A percentile compares a stretch with the other conserved stretches of the same genome.
Conservation (phyloP, 768 basidiomycete species). For the Hygrocybe punicea region DNA sequence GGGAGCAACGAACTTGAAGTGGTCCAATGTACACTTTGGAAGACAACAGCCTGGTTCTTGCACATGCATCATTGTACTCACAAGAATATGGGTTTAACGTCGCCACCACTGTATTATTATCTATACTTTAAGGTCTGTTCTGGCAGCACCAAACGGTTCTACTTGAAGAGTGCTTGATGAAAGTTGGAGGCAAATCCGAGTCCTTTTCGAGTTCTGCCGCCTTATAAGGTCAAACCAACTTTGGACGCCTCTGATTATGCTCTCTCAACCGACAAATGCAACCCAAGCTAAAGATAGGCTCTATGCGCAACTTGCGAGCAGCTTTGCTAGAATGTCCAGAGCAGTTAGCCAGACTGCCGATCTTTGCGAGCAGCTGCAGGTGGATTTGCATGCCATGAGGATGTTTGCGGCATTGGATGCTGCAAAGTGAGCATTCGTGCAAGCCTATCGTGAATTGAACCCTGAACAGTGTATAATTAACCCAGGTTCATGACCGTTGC, state of each 20-base stretch:
- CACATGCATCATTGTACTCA: too few relatives aligned
- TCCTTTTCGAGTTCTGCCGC: too few relatives aligned
- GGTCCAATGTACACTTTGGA: too few relatives aligned
- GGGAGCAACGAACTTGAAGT: too few relatives aligned
- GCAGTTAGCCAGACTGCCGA: constrained; percentile 71
- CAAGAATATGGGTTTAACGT: too few relatives aligned
- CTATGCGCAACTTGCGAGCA: constrained; percentile 71
- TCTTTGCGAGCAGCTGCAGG: constrained; percentile 71
- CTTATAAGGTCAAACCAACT: neutral
- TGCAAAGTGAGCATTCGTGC: constrained; percentile 65
- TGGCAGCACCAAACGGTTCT: too few relatives aligned
- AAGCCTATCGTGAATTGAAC: neutral
- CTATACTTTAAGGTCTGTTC: too few relatives aligned
- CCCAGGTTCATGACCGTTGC: constrained; percentile 52
- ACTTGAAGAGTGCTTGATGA: too few relatives aligned
- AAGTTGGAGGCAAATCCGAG: too few relatives aligned
- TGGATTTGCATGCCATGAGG: constrained; percentile 74
- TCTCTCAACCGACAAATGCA: constrained; percentile 49
- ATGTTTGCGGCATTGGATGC: constrained; percentile 76
- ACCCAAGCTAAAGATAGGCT: constrained; percentile 78
- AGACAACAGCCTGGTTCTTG: too few relatives aligned
- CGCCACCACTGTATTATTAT: too few relatives aligned
- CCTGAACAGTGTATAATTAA: neutral
- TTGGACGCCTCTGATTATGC: neutral
- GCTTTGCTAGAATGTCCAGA: constrained; percentile 62